phyloP scores from a whole-genome alignment of 192 early-diverging fungal species.

The Coemansia sp. region DNA sequence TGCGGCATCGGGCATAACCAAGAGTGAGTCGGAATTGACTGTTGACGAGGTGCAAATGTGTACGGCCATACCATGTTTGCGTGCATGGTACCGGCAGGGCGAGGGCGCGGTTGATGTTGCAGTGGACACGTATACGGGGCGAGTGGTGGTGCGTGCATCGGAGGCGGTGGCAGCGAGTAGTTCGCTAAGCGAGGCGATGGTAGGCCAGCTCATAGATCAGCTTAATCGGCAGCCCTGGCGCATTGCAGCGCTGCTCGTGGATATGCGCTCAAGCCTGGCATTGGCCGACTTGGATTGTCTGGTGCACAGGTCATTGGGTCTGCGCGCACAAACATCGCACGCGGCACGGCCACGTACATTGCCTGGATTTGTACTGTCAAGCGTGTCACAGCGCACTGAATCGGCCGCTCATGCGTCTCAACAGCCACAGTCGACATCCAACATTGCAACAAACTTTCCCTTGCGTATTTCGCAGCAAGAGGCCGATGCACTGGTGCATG shows the following conservation, averaged over 20 bases:
- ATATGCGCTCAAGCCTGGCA: constrained; percentile 48
- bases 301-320: constrained; percentile 40
- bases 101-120: constrained; percentile 50
- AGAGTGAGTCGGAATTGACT: constrained; percentile 11
- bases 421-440: background rate
- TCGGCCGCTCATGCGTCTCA: background rate
- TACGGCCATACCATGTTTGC: constrained; percentile 29
- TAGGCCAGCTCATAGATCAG: constrained; percentile 40
- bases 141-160: constrained; percentile 40
- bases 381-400: constrained; percentile 7
- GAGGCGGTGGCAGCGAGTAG: constrained; percentile 26
- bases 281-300: constrained; percentile 48
- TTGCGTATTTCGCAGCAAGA: constrained; percentile 48
- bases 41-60: constrained; percentile 8
- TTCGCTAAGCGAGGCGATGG: constrained; percentile 37
- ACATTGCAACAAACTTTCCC: constrained; percentile 30
- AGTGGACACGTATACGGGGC: constrained; percentile 39
- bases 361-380: constrained; percentile 33
- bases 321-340: constrained; percentile 28
- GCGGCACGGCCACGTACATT: constrained; percentile 5
- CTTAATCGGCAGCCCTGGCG: constrained; percentile 47
- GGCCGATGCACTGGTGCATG: constrained; percentile 40
- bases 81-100: constrained; percentile 46
- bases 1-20: constrained; percentile 18
- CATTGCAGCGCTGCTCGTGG: constrained; percentile 38